Percentiles rank a stretch among this genome's conserved stretches.
phyloP scores from a whole-genome alignment of 2,329 filamentous ascomycete genomes.

The Diaporthe humulicola region DNA sequence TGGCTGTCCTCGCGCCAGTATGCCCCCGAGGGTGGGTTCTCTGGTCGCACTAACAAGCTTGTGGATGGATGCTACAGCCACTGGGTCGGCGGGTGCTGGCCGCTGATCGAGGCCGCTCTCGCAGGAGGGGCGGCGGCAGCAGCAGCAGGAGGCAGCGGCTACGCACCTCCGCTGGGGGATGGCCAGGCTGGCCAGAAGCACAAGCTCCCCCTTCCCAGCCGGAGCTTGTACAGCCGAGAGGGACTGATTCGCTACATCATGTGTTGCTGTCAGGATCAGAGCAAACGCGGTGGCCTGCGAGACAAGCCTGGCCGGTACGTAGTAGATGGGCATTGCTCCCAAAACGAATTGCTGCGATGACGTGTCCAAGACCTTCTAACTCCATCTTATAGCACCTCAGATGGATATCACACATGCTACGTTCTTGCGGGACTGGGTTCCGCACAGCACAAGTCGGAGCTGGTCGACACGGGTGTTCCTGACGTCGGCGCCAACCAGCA shows the following conservation, averaged over 20 bases:
- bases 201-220: constrained; percentile 49
- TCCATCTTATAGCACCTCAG: constrained; percentile 70
- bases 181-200: constrained; percentile 39
- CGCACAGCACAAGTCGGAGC: constrained; percentile 77
- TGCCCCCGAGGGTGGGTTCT: constrained; percentile 91
- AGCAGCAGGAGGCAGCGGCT: constrained; percentile 47
- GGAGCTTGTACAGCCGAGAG: constrained; percentile 81
- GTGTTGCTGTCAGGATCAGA: constrained; percentile 84
- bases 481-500: constrained; percentile 45
- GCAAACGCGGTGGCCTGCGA: constrained; percentile 81
- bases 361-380: constrained; percentile 29
- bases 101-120: constrained; percentile 85
- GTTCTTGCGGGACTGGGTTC: constrained; percentile 88
- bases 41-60: constrained; percentile 95
- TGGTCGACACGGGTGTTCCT: constrained; percentile 54
- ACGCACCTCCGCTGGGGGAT: constrained; percentile 40
- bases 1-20: constrained; percentile 95
- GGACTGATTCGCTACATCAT: constrained; percentile 92
- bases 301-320: constrained; percentile 94
- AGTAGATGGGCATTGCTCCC: not conserved
- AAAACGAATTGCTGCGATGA: not conserved
- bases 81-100: constrained; percentile 97
- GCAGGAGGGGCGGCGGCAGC: constrained; percentile 55
- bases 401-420: constrained; percentile 95
- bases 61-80: constrained; percentile 99